Percentiles rank a stretch among this genome's conserved stretches.
These are phyloP conservation scores for Alternaria brassicicola DNA, from an alignment of 2,329 filamentous ascomycete species.

Conservation along the genomic window DNA sequence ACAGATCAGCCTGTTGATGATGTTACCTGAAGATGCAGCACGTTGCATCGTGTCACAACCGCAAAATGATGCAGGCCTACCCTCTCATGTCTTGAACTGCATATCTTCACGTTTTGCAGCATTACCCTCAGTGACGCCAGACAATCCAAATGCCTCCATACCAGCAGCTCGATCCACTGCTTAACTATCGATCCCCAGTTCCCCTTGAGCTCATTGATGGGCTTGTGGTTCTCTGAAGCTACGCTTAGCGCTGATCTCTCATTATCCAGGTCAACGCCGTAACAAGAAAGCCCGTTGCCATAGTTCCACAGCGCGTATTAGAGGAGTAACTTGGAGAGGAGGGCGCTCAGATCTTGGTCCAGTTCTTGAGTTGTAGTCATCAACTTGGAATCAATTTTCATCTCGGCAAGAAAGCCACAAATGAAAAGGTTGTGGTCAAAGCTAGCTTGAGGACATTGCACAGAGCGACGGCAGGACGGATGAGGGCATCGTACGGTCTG, in stretches of 20 bases:
- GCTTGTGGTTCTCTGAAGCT: constrained; percentile 1
- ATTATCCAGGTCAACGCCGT: background rate
- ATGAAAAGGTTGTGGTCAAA: constrained; percentile 7
- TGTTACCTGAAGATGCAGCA: background rate
- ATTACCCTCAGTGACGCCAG: constrained; percentile 2
- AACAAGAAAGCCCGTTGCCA: background rate
- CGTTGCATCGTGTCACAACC: background rate
- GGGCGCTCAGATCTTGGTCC: background rate
- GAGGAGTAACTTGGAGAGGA: background rate
- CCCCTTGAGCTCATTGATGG: background rate
- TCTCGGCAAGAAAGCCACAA: background rate
- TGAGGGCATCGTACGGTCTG: constrained; percentile 15
- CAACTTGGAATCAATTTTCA: constrained; percentile 1
- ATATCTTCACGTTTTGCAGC: constrained; percentile 1
- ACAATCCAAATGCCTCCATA: constrained; percentile 18
- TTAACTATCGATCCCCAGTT: constrained; percentile 10
- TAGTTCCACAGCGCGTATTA: background rate
- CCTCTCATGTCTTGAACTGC: background rate
- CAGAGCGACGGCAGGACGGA: background rate
- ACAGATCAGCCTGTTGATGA: background rate
- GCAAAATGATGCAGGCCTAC: background rate
- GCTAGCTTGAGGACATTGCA: background rate
- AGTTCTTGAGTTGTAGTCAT: constrained; percentile 11
- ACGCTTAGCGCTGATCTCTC: background rate
- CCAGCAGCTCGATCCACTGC: constrained; percentile 12